These are phyloP conservation scores for Aspergillus pseudoviridinutans DNA, from an alignment of 2,329 filamentous ascomycete species.

Conservation along the genomic window DNA sequence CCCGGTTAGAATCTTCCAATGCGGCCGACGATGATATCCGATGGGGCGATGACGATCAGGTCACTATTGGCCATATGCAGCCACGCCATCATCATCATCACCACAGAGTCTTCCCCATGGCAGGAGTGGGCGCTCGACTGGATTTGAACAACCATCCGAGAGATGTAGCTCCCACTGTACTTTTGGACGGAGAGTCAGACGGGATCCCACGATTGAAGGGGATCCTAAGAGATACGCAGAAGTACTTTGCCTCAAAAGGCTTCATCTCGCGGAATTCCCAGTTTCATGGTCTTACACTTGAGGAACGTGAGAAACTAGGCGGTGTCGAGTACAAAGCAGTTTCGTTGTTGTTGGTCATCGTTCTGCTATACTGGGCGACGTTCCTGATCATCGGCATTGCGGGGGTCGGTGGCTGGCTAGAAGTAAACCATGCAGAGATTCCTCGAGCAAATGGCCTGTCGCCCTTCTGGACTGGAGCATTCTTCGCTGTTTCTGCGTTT, in stretches of 20 bases:
- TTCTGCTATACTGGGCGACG: slow-evolving; percentile 45
- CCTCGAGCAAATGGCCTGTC: slow-evolving; percentile 46
- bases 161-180: slow-evolving; percentile 20
- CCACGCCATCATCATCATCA: slow-evolving; percentile 15
- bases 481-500: slow-evolving; percentile 53
- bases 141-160: slow-evolving; percentile 34
- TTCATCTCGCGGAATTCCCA: slow-evolving; percentile 46
- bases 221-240: slow-evolving; percentile 25
- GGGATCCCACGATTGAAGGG: slow-evolving; percentile 19
- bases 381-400: slow-evolving; percentile 46
- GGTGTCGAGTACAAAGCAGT: slow-evolving; percentile 43
- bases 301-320: slow-evolving; percentile 40
- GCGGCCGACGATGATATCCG: slow-evolving; percentile 8
- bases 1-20: background rate
- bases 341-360: slow-evolving; percentile 32
- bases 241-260: slow-evolving; percentile 28
- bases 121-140: slow-evolving; percentile 31
- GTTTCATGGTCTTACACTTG: slow-evolving; percentile 45
- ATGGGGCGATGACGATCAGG: slow-evolving; percentile 31
- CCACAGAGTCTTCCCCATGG: slow-evolving; percentile 31
- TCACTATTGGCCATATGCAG: slow-evolving; percentile 20
- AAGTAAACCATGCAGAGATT: slow-evolving; percentile 37
- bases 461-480: slow-evolving; percentile 46
- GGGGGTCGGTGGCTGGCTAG: slow-evolving; percentile 46
- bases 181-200: slow-evolving; percentile 14